Evolutionary conservation across 768 basidiomycete genomes (phyloP), one percentile per base, ranked within the genome.

Genomic region (Ramaria rubella): DNA sequence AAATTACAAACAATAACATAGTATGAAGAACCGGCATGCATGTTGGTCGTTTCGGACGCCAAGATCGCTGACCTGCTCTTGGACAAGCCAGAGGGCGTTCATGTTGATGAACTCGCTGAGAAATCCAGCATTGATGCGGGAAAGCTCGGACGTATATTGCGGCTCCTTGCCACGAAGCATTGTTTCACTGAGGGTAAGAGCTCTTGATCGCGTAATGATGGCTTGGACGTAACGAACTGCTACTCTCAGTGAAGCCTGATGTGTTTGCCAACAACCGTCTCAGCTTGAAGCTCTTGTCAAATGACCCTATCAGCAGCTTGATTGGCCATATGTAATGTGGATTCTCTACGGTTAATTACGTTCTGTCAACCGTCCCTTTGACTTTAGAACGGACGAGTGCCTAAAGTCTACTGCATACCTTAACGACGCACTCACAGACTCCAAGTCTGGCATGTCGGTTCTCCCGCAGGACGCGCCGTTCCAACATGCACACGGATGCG

Each of bases 211-310:
- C 7, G 40, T 14, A 21, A 33, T 29, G 27, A 5, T 12, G 8
- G 7, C 33, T 43, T 24, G 52, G 33, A 7, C 26, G 14, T 49
- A 5, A 21, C 49, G 19, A 19, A n/a, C 48, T 27, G 40, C 26
- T 24, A 2, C 12, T 24, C 33, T 30, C 52, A 75, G 74, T 75
- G 2, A 60, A 62, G 24, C 61, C 61, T 12, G 67, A 74, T 46
- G 70, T 73, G 0, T 77, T 73, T 52, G 70, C 72, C 2, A 76
- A 77, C 54, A 77, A 75, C 59, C 68, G 75, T 0, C 64, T 78
- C 1, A 73, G 71, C 52, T 59, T 72, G 34, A 62, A 67, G 30
- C 63, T 75, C 1, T 49, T 70, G 1, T 72, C 72, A 4, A 61
- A 62, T 1, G 69, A 72, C 29, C 67, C 69, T 3, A 55, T 74